Percentiles rank a stretch among this genome's conserved stretches.
Conservation (phyloP, 2,329 filamentous ascomycete genomes). For the Talaromyces sp. region DNA sequence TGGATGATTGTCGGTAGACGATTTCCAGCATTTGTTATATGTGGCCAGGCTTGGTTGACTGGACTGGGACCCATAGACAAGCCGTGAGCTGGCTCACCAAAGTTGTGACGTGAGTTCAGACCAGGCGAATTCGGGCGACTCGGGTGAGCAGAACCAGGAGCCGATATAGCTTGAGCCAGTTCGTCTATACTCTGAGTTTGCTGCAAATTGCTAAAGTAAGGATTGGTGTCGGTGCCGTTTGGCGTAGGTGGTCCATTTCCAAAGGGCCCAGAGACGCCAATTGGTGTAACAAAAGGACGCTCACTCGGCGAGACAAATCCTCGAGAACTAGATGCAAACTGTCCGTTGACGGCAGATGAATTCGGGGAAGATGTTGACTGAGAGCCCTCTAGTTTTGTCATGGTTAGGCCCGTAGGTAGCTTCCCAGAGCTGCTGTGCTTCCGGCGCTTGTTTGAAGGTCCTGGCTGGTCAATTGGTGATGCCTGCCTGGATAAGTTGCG, state of each 20-base stretch:
- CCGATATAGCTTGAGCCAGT: slow-evolving; percentile 62
- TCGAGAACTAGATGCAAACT: slow-evolving; percentile 34
- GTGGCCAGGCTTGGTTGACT: slow-evolving; percentile 49
- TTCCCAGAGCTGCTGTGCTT: slow-evolving; percentile 69
- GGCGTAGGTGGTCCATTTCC: slow-evolving; percentile 62
- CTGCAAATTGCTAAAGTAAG: slow-evolving; percentile 53
- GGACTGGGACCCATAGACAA: slow-evolving; percentile 39
- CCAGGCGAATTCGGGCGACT: slow-evolving; percentile 68
- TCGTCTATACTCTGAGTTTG: slow-evolving; percentile 64
- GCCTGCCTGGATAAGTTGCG: slow-evolving; percentile 66
- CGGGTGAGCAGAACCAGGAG: slow-evolving; percentile 66
- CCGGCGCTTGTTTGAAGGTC: slow-evolving; percentile 71
- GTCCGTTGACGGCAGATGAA: slow-evolving; percentile 38
- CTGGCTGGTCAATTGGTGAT: slow-evolving; percentile 62
- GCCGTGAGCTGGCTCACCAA: slow-evolving; percentile 30
- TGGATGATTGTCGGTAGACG: slow-evolving; percentile 63
- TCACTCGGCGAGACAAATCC: slow-evolving; percentile 38
- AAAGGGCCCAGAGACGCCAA: slow-evolving; percentile 45
- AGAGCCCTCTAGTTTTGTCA: slow-evolving; percentile 72
- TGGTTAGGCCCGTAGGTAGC: slow-evolving; percentile 68
- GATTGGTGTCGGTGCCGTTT: slow-evolving; percentile 58
- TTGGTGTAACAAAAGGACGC: slow-evolving; percentile 43
- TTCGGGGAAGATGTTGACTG: slow-evolving; percentile 29
- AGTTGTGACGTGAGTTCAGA: slow-evolving; percentile 39
- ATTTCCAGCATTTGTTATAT: slow-evolving; percentile 48